phyloP scores from a whole-genome alignment of 2,329 filamentous ascomycete genomes.

The Neonectria sp. region DNA sequence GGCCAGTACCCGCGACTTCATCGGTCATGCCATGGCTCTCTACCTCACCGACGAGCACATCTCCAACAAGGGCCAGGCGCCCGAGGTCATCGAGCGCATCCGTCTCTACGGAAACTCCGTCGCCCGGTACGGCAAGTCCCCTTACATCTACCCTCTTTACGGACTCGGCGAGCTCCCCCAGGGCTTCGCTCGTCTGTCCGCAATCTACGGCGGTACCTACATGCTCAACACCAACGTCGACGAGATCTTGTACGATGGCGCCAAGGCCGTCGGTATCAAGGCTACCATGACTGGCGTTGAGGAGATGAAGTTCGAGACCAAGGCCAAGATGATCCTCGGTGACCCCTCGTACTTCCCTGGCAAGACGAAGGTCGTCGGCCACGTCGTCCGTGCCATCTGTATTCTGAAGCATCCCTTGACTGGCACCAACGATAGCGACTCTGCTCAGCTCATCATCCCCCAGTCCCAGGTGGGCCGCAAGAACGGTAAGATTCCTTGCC shows the following conservation, averaged over 20 bases:
- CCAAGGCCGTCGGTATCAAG: slow-evolving; percentile 95
- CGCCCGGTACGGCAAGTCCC: slow-evolving; percentile 96
- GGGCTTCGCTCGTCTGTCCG: slow-evolving; percentile 95
- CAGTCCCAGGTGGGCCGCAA: slow-evolving; percentile 98
- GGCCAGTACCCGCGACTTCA: slow-evolving; percentile 90
- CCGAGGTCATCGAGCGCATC: slow-evolving; percentile 92
- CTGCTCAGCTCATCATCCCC: slow-evolving; percentile 95
- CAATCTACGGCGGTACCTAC: slow-evolving; percentile 99
- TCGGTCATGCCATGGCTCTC: slow-evolving; percentile 98
- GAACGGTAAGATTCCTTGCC: slow-evolving; percentile 77
- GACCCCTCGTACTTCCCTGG: slow-evolving; percentile 97
- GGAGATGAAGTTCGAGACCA: slow-evolving; percentile 96
- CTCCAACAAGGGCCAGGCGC: slow-evolving; percentile 78
- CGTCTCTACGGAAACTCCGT: slow-evolving; percentile 98
- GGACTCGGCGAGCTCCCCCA: slow-evolving; percentile 97
- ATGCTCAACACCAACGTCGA: slow-evolving; percentile 98
- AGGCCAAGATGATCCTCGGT: slow-evolving; percentile 94
- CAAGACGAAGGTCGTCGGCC: slow-evolving; percentile 89
- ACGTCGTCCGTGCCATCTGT: slow-evolving; percentile 96
- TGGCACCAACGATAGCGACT: slow-evolving; percentile 91
- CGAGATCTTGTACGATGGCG: slow-evolving; percentile 87
- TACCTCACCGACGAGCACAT: slow-evolving; percentile 94
- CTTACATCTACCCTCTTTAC: slow-evolving; percentile 99
- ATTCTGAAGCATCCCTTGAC: slow-evolving; percentile 96
- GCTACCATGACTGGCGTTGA: slow-evolving; percentile 94